phyloP scores from a whole-genome alignment of 805 yeast species.

The Nakazawaea ishiwadae region DNA sequence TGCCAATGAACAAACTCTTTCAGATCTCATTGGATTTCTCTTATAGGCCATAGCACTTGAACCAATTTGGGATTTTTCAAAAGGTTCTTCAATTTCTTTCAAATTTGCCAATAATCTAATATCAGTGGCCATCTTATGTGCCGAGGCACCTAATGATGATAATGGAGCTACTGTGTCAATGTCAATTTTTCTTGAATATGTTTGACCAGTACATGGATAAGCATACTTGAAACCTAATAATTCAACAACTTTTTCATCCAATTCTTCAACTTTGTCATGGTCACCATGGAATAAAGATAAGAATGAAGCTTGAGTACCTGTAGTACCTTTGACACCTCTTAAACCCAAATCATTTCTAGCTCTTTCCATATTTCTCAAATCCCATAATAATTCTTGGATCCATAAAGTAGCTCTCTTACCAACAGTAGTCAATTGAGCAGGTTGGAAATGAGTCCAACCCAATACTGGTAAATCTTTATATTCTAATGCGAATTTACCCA shows the following conservation, averaged over 20 bases:
- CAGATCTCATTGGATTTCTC: conserved; percentile 99
- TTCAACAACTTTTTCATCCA: conserved; percentile 90
- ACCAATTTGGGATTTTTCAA: conserved; percentile 97
- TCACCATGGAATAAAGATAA: conserved; percentile 92
- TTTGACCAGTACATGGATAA: conserved; percentile 98
- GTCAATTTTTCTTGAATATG: conserved; percentile 98
- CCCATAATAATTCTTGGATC: conserved; percentile 98
- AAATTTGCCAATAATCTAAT: conserved; percentile 92
- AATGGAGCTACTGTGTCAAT: conserved; percentile 90
- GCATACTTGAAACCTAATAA: conserved; percentile 91
- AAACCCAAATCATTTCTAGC: conserved; percentile 95
- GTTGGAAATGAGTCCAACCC: conserved; percentile 99
- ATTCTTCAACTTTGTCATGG: conserved; percentile 90
- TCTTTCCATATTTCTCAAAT: conserved; percentile 89
- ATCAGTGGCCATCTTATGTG: conserved; percentile 98
- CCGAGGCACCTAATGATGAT: conserved; percentile 91
- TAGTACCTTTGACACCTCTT: conserved; percentile 98
- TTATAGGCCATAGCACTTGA: conserved; percentile 99
- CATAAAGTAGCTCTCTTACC: conserved; percentile 98
- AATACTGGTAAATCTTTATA: conserved; percentile 94
- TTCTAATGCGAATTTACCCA: conserved; percentile 81
- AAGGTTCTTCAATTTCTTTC: conserved; percentile 97
- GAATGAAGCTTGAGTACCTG: conserved; percentile 98
- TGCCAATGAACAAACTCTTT: conserved; percentile 96
- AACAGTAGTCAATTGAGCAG: conserved; percentile 97